Base-by-base conservation (phyloP, 192 early-diverging fungal genomes). In the Entomortierella parvispora region DNA sequence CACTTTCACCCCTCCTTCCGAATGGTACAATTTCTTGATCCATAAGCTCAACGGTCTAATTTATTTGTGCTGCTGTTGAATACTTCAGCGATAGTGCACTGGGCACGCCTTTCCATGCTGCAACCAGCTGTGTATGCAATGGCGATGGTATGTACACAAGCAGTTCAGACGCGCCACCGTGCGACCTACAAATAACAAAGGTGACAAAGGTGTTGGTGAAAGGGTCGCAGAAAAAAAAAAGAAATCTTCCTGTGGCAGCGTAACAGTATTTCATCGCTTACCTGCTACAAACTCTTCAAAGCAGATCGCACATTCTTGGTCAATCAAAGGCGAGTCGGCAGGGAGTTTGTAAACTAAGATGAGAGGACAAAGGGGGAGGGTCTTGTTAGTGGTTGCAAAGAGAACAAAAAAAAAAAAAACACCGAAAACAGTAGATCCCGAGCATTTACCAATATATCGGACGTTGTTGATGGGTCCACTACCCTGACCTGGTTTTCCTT, bases 251-350 rank as follows among this genome's bases (percentile, higher is more conserved):
- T n/a, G n/a, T n/a, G n/a, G n/a, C n/a, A n/a, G n/a, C n/a, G n/a
- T n/a, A n/a, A n/a, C n/a, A n/a, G n/a, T n/a, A n/a, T n/a, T n/a
- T n/a, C n/a, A n/a, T n/a, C n/a, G n/a, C n/a, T n/a, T 78, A 81
- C 92, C 93, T 37, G 87, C 62, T 52, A 85, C 85, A 88, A 94
- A 96, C 69, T 98, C 96, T 60, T 96, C 93, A 84, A 98, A 95
- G 82, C 96, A 98, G 47, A 98, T 98, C 0, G 92, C 86, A 79
- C 96, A 98, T 66, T 98, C 96, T 68, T 88, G 87, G 28, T 88
- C 90, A 45, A 92, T 69, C 65, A 90, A 68, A 17, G 87, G 83
- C 17, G 88, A 87, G 40, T 87, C 84, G 23, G 80, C 66, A 5
- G 82, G 81, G 8, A 93, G 72, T 62, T 86, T 85, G 59, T 90